These are phyloP conservation scores for Adansonia grandidieri DNA, from an alignment of 441 rosid genomes.

Conservation along the genomic window DNA sequence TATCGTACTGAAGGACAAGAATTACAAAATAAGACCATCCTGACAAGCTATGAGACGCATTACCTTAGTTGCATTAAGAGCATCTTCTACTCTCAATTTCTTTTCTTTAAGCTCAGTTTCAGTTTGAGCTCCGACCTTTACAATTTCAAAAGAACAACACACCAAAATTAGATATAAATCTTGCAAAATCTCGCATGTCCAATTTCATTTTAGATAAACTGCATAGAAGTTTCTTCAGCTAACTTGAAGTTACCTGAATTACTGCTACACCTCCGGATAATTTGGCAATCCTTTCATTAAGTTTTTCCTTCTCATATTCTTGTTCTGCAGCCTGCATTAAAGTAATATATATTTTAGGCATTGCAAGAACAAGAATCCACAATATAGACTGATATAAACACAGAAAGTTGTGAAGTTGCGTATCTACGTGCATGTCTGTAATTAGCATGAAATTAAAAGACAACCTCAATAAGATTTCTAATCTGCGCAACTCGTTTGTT, in stretches of 20 bases:
- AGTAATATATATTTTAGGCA: background rate
- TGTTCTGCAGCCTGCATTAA: conserved; percentile 76
- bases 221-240: background rate
- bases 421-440: background rate
- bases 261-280: conserved; percentile 94
- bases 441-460: background rate
- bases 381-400: background rate
- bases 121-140: conserved; percentile 96
- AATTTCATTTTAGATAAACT: background rate
- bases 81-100: conserved; percentile 95
- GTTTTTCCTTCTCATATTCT: conserved; percentile 90
- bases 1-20: background rate
- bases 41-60: background rate
- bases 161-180: background rate
- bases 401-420: background rate
- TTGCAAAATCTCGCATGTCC: background rate
- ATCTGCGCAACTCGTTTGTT: conserved; percentile 86
- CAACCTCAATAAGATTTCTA: conserved; percentile 81
- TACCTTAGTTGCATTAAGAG: conserved; percentile 96
- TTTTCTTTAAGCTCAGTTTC: conserved; percentile 97
- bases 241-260: conserved; percentile 58
- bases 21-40: background rate
- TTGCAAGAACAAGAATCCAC: background rate
- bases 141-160: background rate
- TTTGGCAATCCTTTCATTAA: conserved; percentile 89